These are phyloP conservation scores for Penicillium sp. DNA, from an alignment of 2,329 filamentous ascomycete species.

Conservation along the genomic window DNA sequence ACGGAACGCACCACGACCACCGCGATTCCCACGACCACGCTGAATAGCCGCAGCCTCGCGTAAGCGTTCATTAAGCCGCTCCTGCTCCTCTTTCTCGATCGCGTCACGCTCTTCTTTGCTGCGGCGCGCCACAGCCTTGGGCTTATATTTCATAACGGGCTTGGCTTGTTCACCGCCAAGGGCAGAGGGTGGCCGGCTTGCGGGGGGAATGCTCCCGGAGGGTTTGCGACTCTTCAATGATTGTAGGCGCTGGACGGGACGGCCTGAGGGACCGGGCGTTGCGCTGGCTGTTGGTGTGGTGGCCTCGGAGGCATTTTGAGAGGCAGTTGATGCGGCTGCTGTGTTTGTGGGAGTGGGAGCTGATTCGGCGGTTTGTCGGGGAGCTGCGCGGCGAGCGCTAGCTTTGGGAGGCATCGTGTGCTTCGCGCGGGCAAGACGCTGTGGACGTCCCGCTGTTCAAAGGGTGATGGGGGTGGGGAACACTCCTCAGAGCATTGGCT, in stretches of 20 bases:
- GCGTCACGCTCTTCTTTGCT: slow-evolving; percentile 51
- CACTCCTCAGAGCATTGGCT: slow-evolving; percentile 7
- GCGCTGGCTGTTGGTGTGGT: slow-evolving; percentile 14
- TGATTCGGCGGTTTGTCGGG: slow-evolving; percentile 16
- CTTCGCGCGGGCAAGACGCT: slow-evolving; percentile 19
- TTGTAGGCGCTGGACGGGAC: slow-evolving; percentile 46
- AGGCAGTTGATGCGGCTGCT: slow-evolving; percentile 11
- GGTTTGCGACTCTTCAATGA: slow-evolving; percentile 44
- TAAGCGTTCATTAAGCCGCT: slow-evolving; percentile 42
- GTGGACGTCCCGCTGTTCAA: slow-evolving; percentile 16
- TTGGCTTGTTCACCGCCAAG: slow-evolving; percentile 35
- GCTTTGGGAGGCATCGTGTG: slow-evolving; percentile 39
- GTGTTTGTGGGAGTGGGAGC: slow-evolving; percentile 21
- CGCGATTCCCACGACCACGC: slow-evolving; percentile 35
- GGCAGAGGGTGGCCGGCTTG: slow-evolving; percentile 24
- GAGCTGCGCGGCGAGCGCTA: slow-evolving; percentile 29
- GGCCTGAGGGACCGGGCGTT: slow-evolving; percentile 24
- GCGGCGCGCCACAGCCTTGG: slow-evolving; percentile 44
- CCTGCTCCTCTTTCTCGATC: slow-evolving; percentile 45
- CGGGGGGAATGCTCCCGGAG: slow-evolving; percentile 39
- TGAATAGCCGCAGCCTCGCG: slow-evolving; percentile 45
- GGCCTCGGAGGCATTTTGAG: slow-evolving; percentile 17
- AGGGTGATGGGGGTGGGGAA: not conserved
- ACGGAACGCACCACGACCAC: slow-evolving; percentile 34
- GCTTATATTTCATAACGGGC: slow-evolving; percentile 47